Base-by-base conservation (phyloP, 176 grass and related monocot species). In the Ensete ventricosum region DNA sequence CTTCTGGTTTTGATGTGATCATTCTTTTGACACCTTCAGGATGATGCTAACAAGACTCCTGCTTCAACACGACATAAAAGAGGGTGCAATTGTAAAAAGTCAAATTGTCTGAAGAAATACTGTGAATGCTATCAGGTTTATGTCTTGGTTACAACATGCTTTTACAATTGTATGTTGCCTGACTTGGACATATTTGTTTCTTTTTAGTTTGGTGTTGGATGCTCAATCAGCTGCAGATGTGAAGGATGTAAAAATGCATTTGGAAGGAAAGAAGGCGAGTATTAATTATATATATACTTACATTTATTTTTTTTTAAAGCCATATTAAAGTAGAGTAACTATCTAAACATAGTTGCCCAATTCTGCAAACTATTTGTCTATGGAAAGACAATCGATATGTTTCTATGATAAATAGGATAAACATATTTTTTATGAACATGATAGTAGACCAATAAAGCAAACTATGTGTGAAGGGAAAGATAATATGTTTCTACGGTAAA, bases 41-140 rank as follows among this genome's bases (percentile, higher is more conserved):
- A 99, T 78, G 91, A 95, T 74, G 80, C 84, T 82, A 94, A 91
- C 75, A 95, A 75, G 24, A 99, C 96, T 80, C 96, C 96, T 53
- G 91, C 96, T 83, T 99, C 96, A 67, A 88, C 96, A 71, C 86
- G 96, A 34, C 96, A 99, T 76, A 99, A 99, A 84, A 89, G 96
- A 82, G 96, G 96, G 87, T 99, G 96, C 82, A 99, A 99, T 81
- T 99, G 96, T 75, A 99, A 99, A 76, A 99, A 95, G 54, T 99
- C 96, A 67, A 99, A 86, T 62, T 99, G 96, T 78, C 85, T 99
- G 43, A 99, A 99, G 84, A 99, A 95, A 76, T 99, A 99, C 65
- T 99, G 96, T 65, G 96, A 99, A 86, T 99, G 96, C 74, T 97
- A 87, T 71, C 96, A 99, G 96, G 96, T 99, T 72, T 69, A 24